Base-by-base conservation (phyloP, 805 yeast genomes). In the Candida cerambycidarum region DNA sequence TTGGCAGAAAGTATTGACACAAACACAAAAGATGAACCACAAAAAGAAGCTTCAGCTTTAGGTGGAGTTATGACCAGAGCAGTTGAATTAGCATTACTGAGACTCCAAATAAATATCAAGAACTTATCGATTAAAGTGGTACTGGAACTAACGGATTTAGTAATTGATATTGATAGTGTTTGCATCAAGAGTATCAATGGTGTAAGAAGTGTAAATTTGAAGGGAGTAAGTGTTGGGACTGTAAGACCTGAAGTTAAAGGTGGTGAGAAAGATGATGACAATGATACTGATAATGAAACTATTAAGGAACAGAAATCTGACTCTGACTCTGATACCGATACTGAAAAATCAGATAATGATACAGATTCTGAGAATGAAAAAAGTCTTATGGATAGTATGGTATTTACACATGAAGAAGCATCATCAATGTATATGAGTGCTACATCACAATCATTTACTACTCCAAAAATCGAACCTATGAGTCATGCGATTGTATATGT, bases 351-450 rank as follows among this genome's bases (percentile, higher is more conserved):
- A 16, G 39, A 34, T 13, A 55, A 50, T n/a, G 53, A 55, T 28
- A 53, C 54, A 1, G 62, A 56, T 16, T 44, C 43, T 18, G 17
- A 40, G 4, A 19, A 21, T 31, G 47, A 45, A 5, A 53, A 53
- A 13, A 70, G 78, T n/a, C 55, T 82, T 43, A 58, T 73, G 58
- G 75, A 73, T 28, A 82, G 89, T 52, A 74, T 79, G 63, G 67
- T 81, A 28, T 83, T 82, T 55, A 80, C 92, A 1, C 83, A 79
- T 41, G 80, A 77, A 39, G 85, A 83, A 43, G 84, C 87, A 1
- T 73, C 80, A 36, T 81, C 89, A 2, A 73, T 87, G 14, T 88
- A 85, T 56, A 80, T 86, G 90, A 86, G 95, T 61, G 95, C 96
- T 2, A 69, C 83, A 9, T 80, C 87, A 0, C 73, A 76, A 38